Evolutionary conservation across 345 rosid species (phyloP).

Genomic region (Conringia planisiliqua): DNA sequence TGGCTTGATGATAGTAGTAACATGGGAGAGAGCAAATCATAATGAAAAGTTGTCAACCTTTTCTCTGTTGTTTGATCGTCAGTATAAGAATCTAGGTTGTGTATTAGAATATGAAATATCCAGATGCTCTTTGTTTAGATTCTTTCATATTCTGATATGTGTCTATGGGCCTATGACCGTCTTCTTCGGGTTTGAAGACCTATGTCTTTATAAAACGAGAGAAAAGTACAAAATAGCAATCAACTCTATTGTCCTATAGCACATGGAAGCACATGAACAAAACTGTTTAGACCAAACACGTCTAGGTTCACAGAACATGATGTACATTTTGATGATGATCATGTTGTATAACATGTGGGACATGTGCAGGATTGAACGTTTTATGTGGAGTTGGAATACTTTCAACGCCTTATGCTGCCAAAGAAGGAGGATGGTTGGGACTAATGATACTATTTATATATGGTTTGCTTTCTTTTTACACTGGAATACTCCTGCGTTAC

Average conservation of each 20-base stretch:
- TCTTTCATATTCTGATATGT: not conserved
- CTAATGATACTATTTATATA: slow-evolving; percentile 55
- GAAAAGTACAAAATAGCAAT: slow-evolving; percentile 28
- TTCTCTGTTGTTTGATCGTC: not conserved
- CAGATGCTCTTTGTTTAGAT: not conserved
- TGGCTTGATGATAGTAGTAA: slow-evolving; percentile 2
- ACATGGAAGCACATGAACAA: slow-evolving; percentile 23
- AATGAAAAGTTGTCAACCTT: not conserved
- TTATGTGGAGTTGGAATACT: slow-evolving; percentile 96
- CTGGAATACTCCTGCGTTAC: slow-evolving; percentile 74
- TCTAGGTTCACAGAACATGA: slow-evolving; percentile 28
- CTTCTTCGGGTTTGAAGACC: not conserved
- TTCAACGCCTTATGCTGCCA: slow-evolving; percentile 89
- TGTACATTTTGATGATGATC: not conserved
- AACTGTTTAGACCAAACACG: not conserved
- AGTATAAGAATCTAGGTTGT: not conserved
- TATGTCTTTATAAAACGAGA: not conserved
- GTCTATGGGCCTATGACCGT: not conserved
- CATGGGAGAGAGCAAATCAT: not conserved
- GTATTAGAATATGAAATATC: not conserved
- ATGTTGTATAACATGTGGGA: slow-evolving; percentile 20
- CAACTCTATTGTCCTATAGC: slow-evolving; percentile 19
- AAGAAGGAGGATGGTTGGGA: slow-evolving; percentile 96
- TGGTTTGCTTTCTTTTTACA: slow-evolving; percentile 81
- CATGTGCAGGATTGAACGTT: slow-evolving; percentile 77